A percentile compares a stretch with the other conserved stretches of the same genome.
These are phyloP conservation scores for Curvularia sp. DNA, from an alignment of 2,329 filamentous ascomycete species.

Conservation along the genomic window DNA sequence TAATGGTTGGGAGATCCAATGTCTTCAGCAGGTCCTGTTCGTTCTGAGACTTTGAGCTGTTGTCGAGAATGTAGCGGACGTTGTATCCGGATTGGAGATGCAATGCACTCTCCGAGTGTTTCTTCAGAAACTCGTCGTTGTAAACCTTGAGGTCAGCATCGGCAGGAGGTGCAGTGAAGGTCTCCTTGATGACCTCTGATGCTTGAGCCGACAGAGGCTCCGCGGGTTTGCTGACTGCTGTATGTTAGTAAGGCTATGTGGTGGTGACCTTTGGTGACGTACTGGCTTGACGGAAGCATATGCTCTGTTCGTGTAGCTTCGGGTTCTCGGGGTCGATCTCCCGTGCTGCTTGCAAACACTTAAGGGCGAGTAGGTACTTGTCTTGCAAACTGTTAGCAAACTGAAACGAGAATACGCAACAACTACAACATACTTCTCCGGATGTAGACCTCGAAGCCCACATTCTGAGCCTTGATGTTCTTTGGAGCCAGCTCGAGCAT, in stretches of 20 bases:
- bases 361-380: slow-evolving; percentile 86
- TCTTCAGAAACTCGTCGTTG: slow-evolving; percentile 70
- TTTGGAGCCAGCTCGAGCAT: slow-evolving; percentile 83
- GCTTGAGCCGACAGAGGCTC: slow-evolving; percentile 69
- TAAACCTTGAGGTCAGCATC: slow-evolving; percentile 64
- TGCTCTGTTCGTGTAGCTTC: slow-evolving; percentile 75
- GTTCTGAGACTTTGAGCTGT: slow-evolving; percentile 61
- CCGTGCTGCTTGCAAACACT: slow-evolving; percentile 78
- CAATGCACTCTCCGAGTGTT: slow-evolving; percentile 66
- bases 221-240: slow-evolving; percentile 45
- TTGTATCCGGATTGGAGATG: slow-evolving; percentile 71
- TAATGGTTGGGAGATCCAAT: slow-evolving; percentile 60
- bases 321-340: slow-evolving; percentile 73
- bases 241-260: slow-evolving; percentile 15
- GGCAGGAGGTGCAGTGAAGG: slow-evolving; percentile 67
- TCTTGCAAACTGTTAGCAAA: slow-evolving; percentile 57
- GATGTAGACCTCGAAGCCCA: slow-evolving; percentile 89
- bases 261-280: slow-evolving; percentile 21
- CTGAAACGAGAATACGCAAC: neutral
- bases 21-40: slow-evolving; percentile 70
- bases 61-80: slow-evolving; percentile 64
- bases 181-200: slow-evolving; percentile 71
- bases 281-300: slow-evolving; percentile 70
- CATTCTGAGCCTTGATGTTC: slow-evolving; percentile 80
- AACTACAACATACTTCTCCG: slow-evolving; percentile 71